A percentile compares a stretch with the other conserved stretches of the same genome.
These are phyloP conservation scores for Penicillium mononematosum DNA, from an alignment of 495 filamentous ascomycete species.

Conservation along the genomic window DNA sequence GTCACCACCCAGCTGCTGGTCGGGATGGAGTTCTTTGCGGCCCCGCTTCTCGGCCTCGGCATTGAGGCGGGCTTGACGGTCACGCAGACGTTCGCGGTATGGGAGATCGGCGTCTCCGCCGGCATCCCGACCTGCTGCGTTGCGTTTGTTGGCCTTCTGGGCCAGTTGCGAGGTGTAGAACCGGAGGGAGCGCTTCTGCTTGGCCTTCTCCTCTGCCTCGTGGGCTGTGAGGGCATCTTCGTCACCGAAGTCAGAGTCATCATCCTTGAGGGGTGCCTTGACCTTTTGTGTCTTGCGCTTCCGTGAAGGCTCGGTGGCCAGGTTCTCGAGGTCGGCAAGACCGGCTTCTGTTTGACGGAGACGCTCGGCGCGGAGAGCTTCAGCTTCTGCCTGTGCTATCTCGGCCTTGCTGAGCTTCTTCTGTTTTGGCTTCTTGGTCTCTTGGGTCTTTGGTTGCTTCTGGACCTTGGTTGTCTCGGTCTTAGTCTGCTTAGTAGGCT, in stretches of 20 bases:
- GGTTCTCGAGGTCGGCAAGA: conserved; percentile 63
- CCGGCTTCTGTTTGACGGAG: conserved; percentile 62
- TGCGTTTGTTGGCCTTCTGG: conserved; percentile 85
- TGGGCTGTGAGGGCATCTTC: conserved; percentile 57
- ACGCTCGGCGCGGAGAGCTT: conserved; percentile 55
- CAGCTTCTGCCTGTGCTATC: conserved; percentile 51
- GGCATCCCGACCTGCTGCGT: conserved; percentile 72
- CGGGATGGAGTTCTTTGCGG: conserved; percentile 58
- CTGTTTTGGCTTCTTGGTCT: conserved; percentile 32
- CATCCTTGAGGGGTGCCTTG: conserved; percentile 35
- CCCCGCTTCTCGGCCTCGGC: conserved; percentile 83
- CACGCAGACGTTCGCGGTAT: conserved; percentile 79
- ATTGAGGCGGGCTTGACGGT: conserved; percentile 80
- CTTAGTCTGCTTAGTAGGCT: conserved; percentile 10
- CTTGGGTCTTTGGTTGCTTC: conserved; percentile 23
- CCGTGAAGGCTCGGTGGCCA: conserved; percentile 35
- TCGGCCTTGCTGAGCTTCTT: conserved; percentile 53
- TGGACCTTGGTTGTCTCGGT: conserved; percentile 19
- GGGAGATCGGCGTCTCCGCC: conserved; percentile 93
- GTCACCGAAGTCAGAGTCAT: conserved; percentile 67
- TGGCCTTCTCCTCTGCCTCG: conserved; percentile 78
- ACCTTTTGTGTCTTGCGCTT: conserved; percentile 37
- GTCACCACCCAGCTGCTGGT: conserved; percentile 63
- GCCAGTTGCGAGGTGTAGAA: conserved; percentile 97
- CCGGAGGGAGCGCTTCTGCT: conserved; percentile 80